A percentile compares a stretch with the other conserved stretches of the same genome.
phyloP scores from a whole-genome alignment of 1,284 basidiomycete species.

The Boletus semigastroideus region DNA sequence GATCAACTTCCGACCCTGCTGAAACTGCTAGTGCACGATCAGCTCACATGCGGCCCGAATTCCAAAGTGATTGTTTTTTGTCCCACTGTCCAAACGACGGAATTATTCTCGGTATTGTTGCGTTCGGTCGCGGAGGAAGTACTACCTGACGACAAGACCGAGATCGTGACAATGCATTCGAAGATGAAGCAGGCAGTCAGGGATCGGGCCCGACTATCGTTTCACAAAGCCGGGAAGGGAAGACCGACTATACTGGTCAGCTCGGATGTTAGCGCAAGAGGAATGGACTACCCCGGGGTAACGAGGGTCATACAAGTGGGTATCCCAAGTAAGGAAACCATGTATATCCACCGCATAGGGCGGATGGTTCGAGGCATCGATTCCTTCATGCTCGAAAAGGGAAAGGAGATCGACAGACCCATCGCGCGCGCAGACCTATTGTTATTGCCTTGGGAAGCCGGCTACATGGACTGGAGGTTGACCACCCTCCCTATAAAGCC shows the following conservation, averaged over 20 bases:
- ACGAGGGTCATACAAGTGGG: constrained; percentile 95
- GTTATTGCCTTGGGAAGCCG: constrained; percentile 80
- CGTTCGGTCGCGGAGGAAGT: constrained; percentile 46
- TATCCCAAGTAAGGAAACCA: constrained; percentile 67
- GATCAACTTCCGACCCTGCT: constrained; percentile 82
- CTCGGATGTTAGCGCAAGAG: constrained; percentile 89
- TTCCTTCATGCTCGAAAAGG: constrained; percentile 42
- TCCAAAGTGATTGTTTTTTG: constrained; percentile 90
- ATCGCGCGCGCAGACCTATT: constrained; percentile 75
- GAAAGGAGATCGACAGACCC: background rate
- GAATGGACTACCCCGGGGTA: constrained; percentile 88
- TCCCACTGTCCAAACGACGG: constrained; percentile 86
- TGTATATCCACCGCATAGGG: constrained; percentile 92
- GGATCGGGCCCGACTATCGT: constrained; percentile 14
- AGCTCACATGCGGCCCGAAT: constrained; percentile 67
- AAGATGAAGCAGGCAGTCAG: constrained; percentile 60
- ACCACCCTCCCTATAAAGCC: constrained; percentile 72
- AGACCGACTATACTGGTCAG: constrained; percentile 72
- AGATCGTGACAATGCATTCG: constrained; percentile 86
- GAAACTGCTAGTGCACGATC: constrained; percentile 87
- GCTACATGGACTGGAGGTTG: constrained; percentile 69
- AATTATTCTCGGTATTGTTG: constrained; percentile 70
- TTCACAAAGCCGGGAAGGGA: constrained; percentile 56
- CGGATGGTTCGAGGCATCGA: constrained; percentile 82
- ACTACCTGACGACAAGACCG: constrained; percentile 52